Base-by-base conservation (phyloP, 2,329 filamentous ascomycete genomes). In the Aspergillus terreus region DNA sequence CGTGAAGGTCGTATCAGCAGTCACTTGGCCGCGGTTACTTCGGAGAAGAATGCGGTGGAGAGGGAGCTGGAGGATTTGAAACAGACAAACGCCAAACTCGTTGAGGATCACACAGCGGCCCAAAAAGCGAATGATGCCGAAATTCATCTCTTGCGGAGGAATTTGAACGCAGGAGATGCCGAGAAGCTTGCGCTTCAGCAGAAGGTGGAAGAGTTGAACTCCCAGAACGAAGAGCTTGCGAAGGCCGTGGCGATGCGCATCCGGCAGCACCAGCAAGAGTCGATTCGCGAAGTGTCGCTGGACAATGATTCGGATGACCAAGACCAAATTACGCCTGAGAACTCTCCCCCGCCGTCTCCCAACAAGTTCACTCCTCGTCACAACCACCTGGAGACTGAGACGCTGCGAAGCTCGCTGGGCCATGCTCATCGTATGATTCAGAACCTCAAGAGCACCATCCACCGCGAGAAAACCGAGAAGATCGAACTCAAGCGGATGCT, bases 381-480 rank as follows among this genome's bases (percentile, higher is more conserved):
- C 71, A 86, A 89, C 35, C 86, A 90, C 72, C 81, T 99, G n/a
- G 94, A 99, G 71, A 87, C 90, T 0, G 94, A 99, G 74, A 99
- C 94, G 0, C 77, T 99, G 60, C 95, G 94, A 75, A 95, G 92
- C 49, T 96, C 92, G 23, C 80, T 97, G 25, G 87, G 91, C 60
- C 94, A 99, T 69, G 92, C 94, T 36, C 94, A 97, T 70, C 85
- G 92, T 52, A 96, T 95, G 74, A 96, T 99, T 53, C 92, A 97
- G 69, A 95, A 90, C 63, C 82, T 97, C 61, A 91, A 95, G 72
- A 91, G 88, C 69, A 95, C 92, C 63, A 88, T 97, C 44, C 92
- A 99, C 70, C 88, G 94, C 32, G 94, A 99, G 71, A 99, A 97
- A 84, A 96, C 92, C 0, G 94, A 99, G 71, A 99, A 96, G 78